These are phyloP conservation scores for Ophiognomonia clavigignenti-juglandacearum DNA, from an alignment of 2,329 filamentous ascomycete species.

Conservation along the genomic window DNA sequence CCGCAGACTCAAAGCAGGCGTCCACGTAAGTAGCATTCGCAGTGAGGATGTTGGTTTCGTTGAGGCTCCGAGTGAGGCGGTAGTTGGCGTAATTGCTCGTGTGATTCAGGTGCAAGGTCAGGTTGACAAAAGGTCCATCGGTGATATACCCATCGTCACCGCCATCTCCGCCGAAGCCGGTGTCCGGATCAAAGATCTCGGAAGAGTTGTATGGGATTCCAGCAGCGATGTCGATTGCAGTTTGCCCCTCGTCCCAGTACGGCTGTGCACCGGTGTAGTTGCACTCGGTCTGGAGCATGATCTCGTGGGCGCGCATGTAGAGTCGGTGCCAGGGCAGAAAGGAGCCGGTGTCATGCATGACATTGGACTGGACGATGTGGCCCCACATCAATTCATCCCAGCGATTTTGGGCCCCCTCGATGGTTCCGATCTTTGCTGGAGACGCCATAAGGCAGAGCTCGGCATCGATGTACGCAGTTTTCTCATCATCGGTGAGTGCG, in stretches of 20 bases:
- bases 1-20: no score
- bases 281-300: slow-evolving; percentile 27
- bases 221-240: no score
- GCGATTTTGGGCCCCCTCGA: slow-evolving; percentile 21
- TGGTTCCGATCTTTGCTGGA: not conserved
- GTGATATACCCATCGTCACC: no score
- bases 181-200: no score
- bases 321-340: slow-evolving; percentile 32
- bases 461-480: not conserved
- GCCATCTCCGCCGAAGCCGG: no score
- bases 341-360: slow-evolving; percentile 26
- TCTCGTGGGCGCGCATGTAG: slow-evolving; percentile 27
- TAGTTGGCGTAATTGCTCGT: no score
- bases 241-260: slow-evolving; percentile 14
- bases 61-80: no score
- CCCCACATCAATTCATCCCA: slow-evolving; percentile 29
- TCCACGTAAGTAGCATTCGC: no score
- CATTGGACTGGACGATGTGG: slow-evolving; percentile 24
- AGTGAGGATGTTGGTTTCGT: no score
- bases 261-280: slow-evolving; percentile 20
- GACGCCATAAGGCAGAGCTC: not conserved
- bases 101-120: no score
- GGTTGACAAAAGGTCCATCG: no score
- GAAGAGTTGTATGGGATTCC: no score
- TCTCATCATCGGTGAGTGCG: not conserved